Conservation (phyloP, 176 grass and related monocot genomes). For the Poa pratensis region DNA sequence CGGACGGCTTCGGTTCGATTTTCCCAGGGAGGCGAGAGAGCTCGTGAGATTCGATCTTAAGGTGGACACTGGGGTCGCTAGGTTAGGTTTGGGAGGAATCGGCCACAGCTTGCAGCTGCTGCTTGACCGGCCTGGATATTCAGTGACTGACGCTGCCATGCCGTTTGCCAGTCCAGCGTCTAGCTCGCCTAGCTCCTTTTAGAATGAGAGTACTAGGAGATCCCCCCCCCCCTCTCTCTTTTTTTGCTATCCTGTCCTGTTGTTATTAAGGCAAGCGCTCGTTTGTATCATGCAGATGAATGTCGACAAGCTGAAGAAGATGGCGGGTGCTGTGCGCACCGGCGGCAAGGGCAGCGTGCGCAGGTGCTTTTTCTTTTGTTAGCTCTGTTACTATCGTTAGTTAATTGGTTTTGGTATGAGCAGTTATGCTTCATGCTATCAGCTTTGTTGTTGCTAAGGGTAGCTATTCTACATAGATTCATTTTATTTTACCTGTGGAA, state of each 20-base stretch:
- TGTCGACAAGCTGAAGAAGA: slow-evolving; percentile 74
- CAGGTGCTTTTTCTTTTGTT: slow-evolving; percentile 37
- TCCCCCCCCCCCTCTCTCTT: too few relatives aligned
- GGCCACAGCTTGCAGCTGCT: neutral
- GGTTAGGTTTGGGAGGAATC: neutral
- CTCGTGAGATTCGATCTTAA: neutral
- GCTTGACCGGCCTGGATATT: neutral
- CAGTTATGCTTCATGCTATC: neutral
- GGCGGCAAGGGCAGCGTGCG: slow-evolving; percentile 80
- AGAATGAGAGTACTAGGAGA: neutral
- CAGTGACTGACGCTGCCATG: neutral
- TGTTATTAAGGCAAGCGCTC: neutral
- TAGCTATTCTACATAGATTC: neutral
- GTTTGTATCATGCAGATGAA: slow-evolving; percentile 49
- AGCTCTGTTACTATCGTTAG: neutral
- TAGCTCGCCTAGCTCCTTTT: too few relatives aligned
- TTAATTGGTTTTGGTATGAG: neutral
- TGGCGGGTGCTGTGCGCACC: slow-evolving; percentile 75
- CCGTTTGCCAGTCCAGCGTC: neutral
- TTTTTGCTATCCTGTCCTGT: neutral
- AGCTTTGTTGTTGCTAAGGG: neutral
- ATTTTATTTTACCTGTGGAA: neutral
- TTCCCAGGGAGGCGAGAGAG: neutral
- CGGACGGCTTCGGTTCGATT: slow-evolving; percentile 30
- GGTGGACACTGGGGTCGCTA: neutral